Percentiles rank a stretch among this genome's conserved stretches.
phyloP scores from a whole-genome alignment of 495 filamentous ascomycete species.

The Hypoxylon perforatum region DNA sequence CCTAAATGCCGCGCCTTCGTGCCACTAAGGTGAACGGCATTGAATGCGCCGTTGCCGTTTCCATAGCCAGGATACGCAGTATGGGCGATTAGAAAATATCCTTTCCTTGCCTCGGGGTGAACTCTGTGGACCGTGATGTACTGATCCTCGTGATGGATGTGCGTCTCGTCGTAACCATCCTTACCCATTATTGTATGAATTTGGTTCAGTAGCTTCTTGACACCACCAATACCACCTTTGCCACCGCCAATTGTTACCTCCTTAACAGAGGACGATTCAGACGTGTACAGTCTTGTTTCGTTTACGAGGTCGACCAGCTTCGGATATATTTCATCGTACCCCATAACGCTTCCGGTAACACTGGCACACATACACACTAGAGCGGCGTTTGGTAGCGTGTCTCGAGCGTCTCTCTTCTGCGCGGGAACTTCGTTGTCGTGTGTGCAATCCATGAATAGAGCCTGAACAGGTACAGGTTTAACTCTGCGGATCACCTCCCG shows the following conservation, averaged over 20 bases:
- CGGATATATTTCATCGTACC: constrained; percentile 98
- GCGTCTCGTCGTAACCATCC: constrained; percentile 92
- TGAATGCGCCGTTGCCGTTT: constrained; percentile 78
- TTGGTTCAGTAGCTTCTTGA: constrained; percentile 91
- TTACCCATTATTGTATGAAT: constrained; percentile 94
- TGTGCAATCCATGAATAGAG: constrained; percentile 98
- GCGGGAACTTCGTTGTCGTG: constrained; percentile 98
- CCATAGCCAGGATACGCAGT: constrained; percentile 92
- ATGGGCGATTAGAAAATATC: constrained; percentile 94
- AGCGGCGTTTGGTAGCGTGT: constrained; percentile 95
- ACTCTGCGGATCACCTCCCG: constrained; percentile 77
- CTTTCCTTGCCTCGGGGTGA: constrained; percentile 88
- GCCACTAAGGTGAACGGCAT: constrained; percentile 79
- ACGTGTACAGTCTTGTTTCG: constrained; percentile 84
- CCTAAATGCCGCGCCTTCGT: constrained; percentile 82
- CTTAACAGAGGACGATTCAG: constrained; percentile 69
- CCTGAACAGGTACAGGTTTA: constrained; percentile 84
- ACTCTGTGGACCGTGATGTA: constrained; percentile 97
- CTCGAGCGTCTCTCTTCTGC: constrained; percentile 93
- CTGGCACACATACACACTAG: constrained; percentile 95
- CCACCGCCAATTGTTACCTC: constrained; percentile 69
- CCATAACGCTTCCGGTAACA: constrained; percentile 94
- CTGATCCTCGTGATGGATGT: constrained; percentile 94
- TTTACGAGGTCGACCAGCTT: constrained; percentile 88
- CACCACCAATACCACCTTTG: constrained; percentile 82